phyloP scores from a whole-genome alignment of 495 filamentous ascomycete species.

The Penicillium desertorum region DNA sequence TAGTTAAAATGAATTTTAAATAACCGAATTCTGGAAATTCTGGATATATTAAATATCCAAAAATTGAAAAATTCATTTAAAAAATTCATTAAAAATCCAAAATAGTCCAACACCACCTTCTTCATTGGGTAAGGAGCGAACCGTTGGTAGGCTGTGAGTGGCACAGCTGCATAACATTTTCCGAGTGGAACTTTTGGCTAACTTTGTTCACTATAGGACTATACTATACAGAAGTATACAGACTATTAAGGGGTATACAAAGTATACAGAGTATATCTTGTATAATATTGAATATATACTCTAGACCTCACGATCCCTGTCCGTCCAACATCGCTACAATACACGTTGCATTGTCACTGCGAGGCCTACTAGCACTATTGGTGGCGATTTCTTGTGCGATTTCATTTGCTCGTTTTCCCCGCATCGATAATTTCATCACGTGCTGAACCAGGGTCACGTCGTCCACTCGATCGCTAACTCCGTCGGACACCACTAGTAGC shows the following conservation, averaged over 20 bases:
- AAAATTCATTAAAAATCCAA: not conserved
- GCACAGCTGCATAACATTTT: constrained; percentile 25
- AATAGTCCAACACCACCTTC: constrained; percentile 27
- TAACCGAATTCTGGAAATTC: not conserved
- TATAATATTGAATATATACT: not conserved
- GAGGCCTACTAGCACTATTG: constrained; percentile 12
- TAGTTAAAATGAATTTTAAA: not conserved
- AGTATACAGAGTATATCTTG: not conserved
- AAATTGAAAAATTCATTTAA: not conserved
- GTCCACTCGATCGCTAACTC: constrained; percentile 33
- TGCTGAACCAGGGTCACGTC: constrained; percentile 34
- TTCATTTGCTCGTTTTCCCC: constrained; percentile 32
- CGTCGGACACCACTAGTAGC: constrained; percentile 35
- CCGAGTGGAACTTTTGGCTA: constrained; percentile 5
- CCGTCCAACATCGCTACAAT: constrained; percentile 37
- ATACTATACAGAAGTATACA: not conserved
- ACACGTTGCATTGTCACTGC: constrained; percentile 39
- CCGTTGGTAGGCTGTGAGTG: constrained; percentile 10
- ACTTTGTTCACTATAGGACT: not conserved
- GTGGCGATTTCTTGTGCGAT: constrained; percentile 33
- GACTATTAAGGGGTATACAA: too few relatives aligned
- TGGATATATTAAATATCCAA: not conserved
- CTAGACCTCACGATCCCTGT: constrained; percentile 20
- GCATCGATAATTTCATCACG: constrained; percentile 36
- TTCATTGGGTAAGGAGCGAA: constrained; percentile 22